Percentiles rank a stretch among this genome's conserved stretches.
Evolutionary conservation across 106 monocot species (phyloP).

Genomic region (Acorus gramineus): DNA sequence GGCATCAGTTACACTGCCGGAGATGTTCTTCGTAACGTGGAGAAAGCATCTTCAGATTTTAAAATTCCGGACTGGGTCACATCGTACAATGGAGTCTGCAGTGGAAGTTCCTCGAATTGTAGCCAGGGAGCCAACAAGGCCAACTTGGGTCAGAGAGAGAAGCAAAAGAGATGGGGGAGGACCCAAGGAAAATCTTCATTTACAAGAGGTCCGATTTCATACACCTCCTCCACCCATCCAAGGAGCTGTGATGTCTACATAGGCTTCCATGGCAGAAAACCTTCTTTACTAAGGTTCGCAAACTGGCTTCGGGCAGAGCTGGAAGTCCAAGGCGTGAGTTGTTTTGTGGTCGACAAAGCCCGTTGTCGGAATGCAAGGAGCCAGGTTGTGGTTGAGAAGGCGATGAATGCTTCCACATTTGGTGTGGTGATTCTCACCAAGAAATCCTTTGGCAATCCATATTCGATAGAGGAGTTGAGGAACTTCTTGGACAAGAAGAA

Average conservation of each 20-base stretch:
- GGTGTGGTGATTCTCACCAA: constrained; percentile 82
- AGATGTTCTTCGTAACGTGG: constrained; percentile 24
- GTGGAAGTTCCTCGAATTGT: constrained; percentile 38
- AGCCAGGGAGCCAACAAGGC: constrained; percentile 22
- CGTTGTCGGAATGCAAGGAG: constrained; percentile 54
- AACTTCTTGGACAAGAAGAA: constrained; percentile 63
- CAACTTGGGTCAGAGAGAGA: constrained; percentile 21
- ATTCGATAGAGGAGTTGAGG: constrained; percentile 70
- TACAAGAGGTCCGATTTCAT: constrained; percentile 17
- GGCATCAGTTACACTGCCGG: constrained; percentile 1
- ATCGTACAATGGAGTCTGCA: constrained; percentile 18
- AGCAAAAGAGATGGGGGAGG: constrained; percentile 38
- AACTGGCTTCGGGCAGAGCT: constrained; percentile 93
- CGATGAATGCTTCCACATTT: constrained; percentile 47
- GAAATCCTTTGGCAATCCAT: constrained; percentile 76
- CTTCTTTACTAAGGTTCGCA: constrained; percentile 65
- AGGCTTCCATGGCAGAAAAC: constrained; percentile 78
- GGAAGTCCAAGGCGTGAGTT: constrained; percentile 82
- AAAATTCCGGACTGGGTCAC: constrained; percentile 17
- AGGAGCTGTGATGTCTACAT: constrained; percentile 76
- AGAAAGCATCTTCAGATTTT: constrained; percentile 11
- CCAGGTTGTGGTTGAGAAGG: constrained; percentile 42
- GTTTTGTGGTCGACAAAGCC: constrained; percentile 69
- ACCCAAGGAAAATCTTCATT: constrained; percentile 23
- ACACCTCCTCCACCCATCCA: constrained; percentile 35